These are phyloP conservation scores for Blastomyces silverae DNA, from an alignment of 2,329 filamentous ascomycete species.

Conservation along the genomic window DNA sequence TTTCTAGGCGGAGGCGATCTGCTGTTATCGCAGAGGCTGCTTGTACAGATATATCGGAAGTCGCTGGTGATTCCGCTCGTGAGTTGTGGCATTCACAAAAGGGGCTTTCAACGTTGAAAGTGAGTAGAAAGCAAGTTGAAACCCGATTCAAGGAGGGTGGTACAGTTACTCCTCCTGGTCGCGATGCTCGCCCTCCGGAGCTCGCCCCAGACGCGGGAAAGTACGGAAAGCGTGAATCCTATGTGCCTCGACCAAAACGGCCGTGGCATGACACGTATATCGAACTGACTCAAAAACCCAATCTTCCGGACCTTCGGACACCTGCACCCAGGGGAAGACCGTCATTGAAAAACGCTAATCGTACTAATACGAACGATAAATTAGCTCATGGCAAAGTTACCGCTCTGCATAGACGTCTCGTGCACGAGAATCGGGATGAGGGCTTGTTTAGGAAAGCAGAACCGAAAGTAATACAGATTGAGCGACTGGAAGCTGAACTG, in stretches of 20 bases:
- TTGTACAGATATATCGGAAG: constrained; percentile 36
- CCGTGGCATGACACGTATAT: constrained; percentile 41
- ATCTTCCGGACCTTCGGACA: neutral
- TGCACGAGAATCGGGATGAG: constrained; percentile 11
- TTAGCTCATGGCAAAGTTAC: neutral
- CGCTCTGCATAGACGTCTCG: constrained; percentile 5
- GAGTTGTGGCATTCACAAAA: constrained; percentile 24
- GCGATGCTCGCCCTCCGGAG: constrained; percentile 26
- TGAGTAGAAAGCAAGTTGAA: constrained; percentile 28
- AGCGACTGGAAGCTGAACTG: constrained; percentile 5
- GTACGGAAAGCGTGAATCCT: constrained; percentile 19
- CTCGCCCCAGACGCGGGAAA: constrained; percentile 25
- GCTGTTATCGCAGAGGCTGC: constrained; percentile 54
- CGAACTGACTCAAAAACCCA: constrained; percentile 18
- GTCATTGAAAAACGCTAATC: neutral
- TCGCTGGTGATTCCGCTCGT: constrained; percentile 32
- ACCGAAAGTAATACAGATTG: neutral
- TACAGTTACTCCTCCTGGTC: constrained; percentile 29
- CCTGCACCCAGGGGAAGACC: constrained; percentile 29
- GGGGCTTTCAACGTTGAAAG: constrained; percentile 24
- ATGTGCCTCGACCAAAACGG: constrained; percentile 33
- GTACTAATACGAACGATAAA: neutral
- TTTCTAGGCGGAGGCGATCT: constrained; percentile 51
- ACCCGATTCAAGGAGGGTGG: constrained; percentile 27
- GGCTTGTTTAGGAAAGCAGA: neutral